Conservation (phyloP, 2,329 filamentous ascomycete genomes). For the Epichloe festucae region DNA sequence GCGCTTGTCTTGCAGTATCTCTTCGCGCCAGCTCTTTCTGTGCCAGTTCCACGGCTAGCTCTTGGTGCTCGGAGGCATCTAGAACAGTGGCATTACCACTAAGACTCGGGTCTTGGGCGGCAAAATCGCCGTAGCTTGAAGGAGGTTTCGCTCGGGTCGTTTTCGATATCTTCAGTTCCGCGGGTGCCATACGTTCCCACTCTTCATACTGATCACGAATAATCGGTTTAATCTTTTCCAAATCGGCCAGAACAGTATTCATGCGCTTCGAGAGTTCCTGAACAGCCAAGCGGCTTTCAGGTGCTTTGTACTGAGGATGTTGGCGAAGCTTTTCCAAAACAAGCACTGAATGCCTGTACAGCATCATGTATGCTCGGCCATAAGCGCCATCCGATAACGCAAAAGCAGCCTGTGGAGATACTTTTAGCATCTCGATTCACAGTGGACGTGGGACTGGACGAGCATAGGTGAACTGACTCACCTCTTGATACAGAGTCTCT, state of each 20-base stretch:
- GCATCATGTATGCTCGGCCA: conserved; percentile 76
- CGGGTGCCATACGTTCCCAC: conserved; percentile 44
- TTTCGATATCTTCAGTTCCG: conserved; percentile 16
- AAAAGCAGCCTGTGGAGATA: conserved; percentile 53
- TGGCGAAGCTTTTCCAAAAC: conserved; percentile 60
- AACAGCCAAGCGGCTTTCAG: conserved; percentile 51
- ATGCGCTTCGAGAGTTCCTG: conserved; percentile 36
- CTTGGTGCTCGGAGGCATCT: conserved; percentile 57
- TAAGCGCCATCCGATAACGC: conserved; percentile 80
- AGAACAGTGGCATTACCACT: conserved; percentile 45
- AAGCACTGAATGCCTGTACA: conserved; percentile 83
- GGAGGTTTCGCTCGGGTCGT: conserved; percentile 8
- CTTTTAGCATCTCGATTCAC: background rate
- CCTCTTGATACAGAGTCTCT: conserved; percentile 68
- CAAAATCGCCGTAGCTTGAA: conserved; percentile 32
- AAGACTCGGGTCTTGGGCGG: conserved; percentile 48
- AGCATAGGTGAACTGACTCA: conserved; percentile 25
- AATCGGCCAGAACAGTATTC: conserved; percentile 47
- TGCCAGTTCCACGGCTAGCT: conserved; percentile 65
- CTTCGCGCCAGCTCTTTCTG: conserved; percentile 58
- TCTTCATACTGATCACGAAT: conserved; percentile 60
- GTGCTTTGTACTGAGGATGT: conserved; percentile 63
- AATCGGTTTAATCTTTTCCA: conserved; percentile 69
- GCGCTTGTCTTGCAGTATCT: conserved; percentile 45
- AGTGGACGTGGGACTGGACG: background rate